These are phyloP conservation scores for Blastobotrys elegans DNA, from an alignment of 1,139 yeast species.

Conservation along the genomic window DNA sequence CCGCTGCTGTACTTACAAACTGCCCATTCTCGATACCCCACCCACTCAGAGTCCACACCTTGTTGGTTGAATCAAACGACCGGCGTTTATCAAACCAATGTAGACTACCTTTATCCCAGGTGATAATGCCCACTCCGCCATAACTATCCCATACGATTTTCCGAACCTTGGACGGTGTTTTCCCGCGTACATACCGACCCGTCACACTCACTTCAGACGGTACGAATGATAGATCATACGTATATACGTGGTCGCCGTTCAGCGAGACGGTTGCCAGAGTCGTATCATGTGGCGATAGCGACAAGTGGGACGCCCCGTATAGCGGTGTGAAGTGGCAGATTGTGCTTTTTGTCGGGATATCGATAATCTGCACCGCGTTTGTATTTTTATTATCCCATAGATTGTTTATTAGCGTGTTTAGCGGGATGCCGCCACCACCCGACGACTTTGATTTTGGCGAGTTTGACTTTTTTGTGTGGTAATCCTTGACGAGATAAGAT, in stretches of 20 bases:
- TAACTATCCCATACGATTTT: slow-evolving; percentile 50
- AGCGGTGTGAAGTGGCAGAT: slow-evolving; percentile 55
- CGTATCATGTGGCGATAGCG: slow-evolving; percentile 60
- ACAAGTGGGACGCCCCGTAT: slow-evolving; percentile 56
- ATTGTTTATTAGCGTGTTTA: slow-evolving; percentile 16
- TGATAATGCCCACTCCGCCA: slow-evolving; percentile 51
- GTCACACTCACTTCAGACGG: slow-evolving; percentile 49
- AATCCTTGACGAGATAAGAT: slow-evolving; percentile 21
- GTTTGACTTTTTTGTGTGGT: background rate
- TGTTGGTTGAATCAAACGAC: slow-evolving; percentile 26
- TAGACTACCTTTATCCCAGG: slow-evolving; percentile 53
- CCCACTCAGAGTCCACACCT: slow-evolving; percentile 29
- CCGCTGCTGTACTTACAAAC: slow-evolving; percentile 14
- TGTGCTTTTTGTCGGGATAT: slow-evolving; percentile 42
- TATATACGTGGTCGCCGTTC: slow-evolving; percentile 58
- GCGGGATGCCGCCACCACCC: slow-evolving; percentile 7
- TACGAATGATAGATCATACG: slow-evolving; percentile 59
- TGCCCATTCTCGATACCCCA: slow-evolving; percentile 25
- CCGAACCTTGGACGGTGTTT: slow-evolving; percentile 52
- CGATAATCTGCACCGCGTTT: slow-evolving; percentile 38
- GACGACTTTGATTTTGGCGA: background rate
- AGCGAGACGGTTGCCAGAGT: slow-evolving; percentile 52
- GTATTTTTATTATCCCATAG: slow-evolving; percentile 18
- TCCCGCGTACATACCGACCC: slow-evolving; percentile 61
- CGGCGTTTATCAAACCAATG: slow-evolving; percentile 49